phyloP scores from a whole-genome alignment of 2,329 filamentous ascomycete species.

The Leptodontidium sp. region DNA sequence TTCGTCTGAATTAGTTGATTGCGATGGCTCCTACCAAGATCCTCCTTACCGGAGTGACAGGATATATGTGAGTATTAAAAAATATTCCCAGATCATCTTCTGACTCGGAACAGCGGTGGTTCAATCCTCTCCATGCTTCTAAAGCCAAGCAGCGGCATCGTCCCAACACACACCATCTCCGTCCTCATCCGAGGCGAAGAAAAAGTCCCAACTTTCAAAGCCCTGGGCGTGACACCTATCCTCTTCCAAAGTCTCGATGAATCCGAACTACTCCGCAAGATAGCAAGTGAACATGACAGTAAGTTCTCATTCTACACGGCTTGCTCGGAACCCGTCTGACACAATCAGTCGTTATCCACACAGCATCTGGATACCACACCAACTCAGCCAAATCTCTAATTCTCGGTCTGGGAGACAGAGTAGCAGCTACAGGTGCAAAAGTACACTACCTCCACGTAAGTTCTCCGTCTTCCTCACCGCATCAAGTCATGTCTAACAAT shows the following conservation, averaged over 20 bases:
- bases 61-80: neutral
- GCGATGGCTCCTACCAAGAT: neutral
- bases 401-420: neutral
- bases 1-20: neutral
- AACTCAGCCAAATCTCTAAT: neutral
- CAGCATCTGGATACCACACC: neutral
- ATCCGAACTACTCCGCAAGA: neutral
- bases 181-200: neutral
- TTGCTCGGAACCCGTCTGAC: neutral
- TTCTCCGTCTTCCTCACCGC: neutral
- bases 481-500: too few species aligned
- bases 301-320: neutral
- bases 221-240: neutral
- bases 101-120: neutral
- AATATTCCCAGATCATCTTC: neutral
- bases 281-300: neutral
- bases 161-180: neutral
- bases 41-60: neutral
- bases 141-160: neutral
- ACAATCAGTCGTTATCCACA: neutral
- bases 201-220: neutral
- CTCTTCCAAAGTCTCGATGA: neutral
- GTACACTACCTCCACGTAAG: conserved; percentile 52
- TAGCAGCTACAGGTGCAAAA: neutral
- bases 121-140: neutral